A percentile compares a stretch with the other conserved stretches of the same genome.
phyloP scores from a whole-genome alignment of 2,329 filamentous ascomycete species.

The Ceratocystis diversiconidia region DNA sequence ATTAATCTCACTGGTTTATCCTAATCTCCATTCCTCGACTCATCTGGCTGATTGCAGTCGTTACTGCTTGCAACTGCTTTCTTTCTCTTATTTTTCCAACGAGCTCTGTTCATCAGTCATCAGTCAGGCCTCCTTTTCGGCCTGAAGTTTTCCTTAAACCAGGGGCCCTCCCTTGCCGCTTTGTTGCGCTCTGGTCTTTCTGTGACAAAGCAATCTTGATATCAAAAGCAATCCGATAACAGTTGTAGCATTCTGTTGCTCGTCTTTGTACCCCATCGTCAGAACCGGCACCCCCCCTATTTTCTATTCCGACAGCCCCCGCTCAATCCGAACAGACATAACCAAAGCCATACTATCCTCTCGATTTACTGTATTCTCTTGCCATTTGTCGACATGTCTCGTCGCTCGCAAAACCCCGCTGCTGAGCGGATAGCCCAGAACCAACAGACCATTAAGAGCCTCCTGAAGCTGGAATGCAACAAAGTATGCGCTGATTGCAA shows the following conservation, averaged over 20 bases:
- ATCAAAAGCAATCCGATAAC: neutral
- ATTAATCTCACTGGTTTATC: neutral
- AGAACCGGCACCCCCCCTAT: neutral
- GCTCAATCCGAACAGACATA: neutral
- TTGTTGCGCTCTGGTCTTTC: neutral
- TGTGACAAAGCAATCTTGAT: conserved; percentile 5
- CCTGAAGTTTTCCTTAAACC: neutral
- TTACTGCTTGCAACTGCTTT: neutral
- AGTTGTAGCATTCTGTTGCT: neutral
- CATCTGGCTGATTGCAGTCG: neutral
- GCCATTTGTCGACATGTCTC: conserved; percentile 47
- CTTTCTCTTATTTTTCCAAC: neutral
- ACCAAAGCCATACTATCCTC: neutral
- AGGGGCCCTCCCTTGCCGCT: conserved; percentile 3
- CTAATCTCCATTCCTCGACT: neutral
- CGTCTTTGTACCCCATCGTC: conserved; percentile 15
- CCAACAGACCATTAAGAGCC: conserved; percentile 80
- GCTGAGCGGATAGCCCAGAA: conserved; percentile 88
- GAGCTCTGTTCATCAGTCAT: neutral
- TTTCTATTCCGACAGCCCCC: neutral
- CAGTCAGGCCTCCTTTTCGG: neutral
- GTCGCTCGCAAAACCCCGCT: conserved; percentile 60
- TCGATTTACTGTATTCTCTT: neutral
- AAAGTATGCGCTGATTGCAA: conserved; percentile 98
- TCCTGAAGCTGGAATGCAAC: conserved; percentile 88